Percentiles rank a stretch among this genome's conserved stretches.
phyloP scores from a whole-genome alignment of 1,139 yeast species.

The Protomyces lactucae-debilis region DNA sequence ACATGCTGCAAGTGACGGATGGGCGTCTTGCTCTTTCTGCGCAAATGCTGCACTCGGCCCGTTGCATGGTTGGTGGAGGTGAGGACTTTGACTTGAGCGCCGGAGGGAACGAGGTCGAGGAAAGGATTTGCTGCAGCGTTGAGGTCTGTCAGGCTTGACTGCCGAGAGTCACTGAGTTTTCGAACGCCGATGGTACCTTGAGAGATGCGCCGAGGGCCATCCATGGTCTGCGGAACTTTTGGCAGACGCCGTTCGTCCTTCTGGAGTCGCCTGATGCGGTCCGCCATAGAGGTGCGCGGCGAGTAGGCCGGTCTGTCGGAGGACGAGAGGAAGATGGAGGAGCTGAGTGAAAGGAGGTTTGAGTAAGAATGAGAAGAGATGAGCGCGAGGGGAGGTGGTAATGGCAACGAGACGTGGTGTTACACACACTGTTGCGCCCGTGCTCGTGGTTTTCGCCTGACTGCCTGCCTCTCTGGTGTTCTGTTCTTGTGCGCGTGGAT shows the following conservation, averaged over 20 bases:
- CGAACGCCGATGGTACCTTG: conserved; percentile 18
- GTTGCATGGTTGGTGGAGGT: background rate
- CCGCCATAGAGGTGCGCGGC: conserved; percentile 2
- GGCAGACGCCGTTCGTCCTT: conserved; percentile 15
- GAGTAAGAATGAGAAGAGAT: no score
- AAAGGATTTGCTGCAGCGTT: background rate
- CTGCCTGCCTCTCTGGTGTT: no score
- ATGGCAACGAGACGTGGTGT: no score
- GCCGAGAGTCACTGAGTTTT: background rate
- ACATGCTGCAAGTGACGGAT: background rate
- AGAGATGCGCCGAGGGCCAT: conserved; percentile 18
- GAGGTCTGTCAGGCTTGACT: background rate
- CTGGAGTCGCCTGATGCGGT: conserved; percentile 17
- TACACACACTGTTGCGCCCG: no score
- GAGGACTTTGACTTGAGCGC: background rate
- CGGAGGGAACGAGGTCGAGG: background rate
- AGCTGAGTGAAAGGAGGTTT: background rate
- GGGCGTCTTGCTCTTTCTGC: conserved; percentile 1
- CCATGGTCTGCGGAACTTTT: background rate
- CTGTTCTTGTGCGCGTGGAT: no score
- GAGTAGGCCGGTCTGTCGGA: background rate
- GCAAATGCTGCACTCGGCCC: background rate
- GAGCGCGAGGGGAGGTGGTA: no score
- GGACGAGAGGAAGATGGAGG: background rate
- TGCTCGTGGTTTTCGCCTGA: no score